Evolutionary conservation across 192 early-diverging fungal genomes (phyloP).

Genomic region (Umbelopsis sp.): DNA sequence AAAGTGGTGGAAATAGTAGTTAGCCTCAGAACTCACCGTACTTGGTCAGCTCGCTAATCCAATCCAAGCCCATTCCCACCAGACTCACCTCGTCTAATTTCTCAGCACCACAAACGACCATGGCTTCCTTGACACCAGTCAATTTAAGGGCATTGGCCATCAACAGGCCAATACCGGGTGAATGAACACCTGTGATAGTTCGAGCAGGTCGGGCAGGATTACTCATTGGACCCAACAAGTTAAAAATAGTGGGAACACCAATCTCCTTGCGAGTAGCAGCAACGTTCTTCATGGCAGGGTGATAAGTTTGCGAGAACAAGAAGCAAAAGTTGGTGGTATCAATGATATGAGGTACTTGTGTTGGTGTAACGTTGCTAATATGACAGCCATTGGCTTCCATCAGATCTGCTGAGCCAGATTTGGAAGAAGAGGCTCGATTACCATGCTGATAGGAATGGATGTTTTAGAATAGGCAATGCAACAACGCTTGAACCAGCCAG

Average conservation of each 20-base stretch:
- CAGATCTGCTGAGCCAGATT: slow-evolving; percentile 92
- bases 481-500: too few relatives aligned
- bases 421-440: slow-evolving; percentile 88
- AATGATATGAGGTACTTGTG: slow-evolving; percentile 67
- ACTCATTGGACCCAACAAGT: slow-evolving; percentile 88
- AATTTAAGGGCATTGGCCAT: slow-evolving; percentile 85
- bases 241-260: slow-evolving; percentile 93
- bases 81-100: slow-evolving; percentile 81
- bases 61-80: neutral
- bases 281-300: slow-evolving; percentile 87
- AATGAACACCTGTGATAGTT: slow-evolving; percentile 91
- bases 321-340: slow-evolving; percentile 80
- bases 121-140: slow-evolving; percentile 75
- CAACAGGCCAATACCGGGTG: slow-evolving; percentile 70
- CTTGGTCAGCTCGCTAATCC: too few relatives aligned
- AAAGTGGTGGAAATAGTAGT: neutral
- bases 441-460: slow-evolving; percentile 66
- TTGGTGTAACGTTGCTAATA: slow-evolving; percentile 66
- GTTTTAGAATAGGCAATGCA: too few relatives aligned
- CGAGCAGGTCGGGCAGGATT: slow-evolving; percentile 86
- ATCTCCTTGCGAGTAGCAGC: slow-evolving; percentile 79
- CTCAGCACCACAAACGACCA: slow-evolving; percentile 91
- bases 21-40: too few relatives aligned
- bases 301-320: slow-evolving; percentile 88
- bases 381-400: slow-evolving; percentile 84